Evolutionary conservation across 2,329 filamentous ascomycete species (phyloP), one percentile per base, ranked within the genome.

Genomic region (Penicillium sp.): DNA sequence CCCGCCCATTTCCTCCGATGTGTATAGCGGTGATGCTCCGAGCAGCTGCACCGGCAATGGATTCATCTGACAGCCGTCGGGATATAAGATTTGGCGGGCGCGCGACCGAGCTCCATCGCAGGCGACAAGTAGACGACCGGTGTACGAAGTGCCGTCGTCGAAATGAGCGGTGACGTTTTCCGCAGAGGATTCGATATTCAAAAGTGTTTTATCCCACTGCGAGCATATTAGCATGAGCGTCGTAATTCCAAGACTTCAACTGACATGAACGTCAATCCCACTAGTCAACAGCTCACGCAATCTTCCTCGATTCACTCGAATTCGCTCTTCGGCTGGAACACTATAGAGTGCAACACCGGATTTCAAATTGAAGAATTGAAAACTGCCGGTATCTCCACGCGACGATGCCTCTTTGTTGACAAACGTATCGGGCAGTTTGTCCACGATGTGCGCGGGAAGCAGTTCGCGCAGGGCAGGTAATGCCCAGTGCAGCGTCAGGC

Each of bases 401-500:
- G 70, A 66, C 10, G 79, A 77, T 60, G 82, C 76, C 51, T 71
- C 65, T n/a, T 76, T 70, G 63, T 82, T 79, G 39, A 86, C 79
- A 59, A 80, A 81, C 0, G 78, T 74, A 42, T 79, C 76, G 1
- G 76, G 73, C 2, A 84, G 65, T 0, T 74, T 73, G 2, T 63
- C 61, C 3, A 76, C 63, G 6, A 84, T 65, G 11, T 77, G 67
- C 0, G 73, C 63, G 0, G 82, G 79, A 25, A 86, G 69, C 20
- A 85, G 71, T 7, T 72, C 63, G 40, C 78, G 73, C 36, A 86
- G 70, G 1, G 74, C 74, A 0, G 78, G 73, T 9, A 85, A 73
- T 4, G 80, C 81, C 83, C 83, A 87, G 63, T 86, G 81, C 50
- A 87, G 71, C 0, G 83, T 86, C 50, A 87, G 70, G 3, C 82